These are phyloP conservation scores for Sugiyamaella boreocaroliniensis DNA, from an alignment of 805 yeast genomes.

Conservation along the genomic window DNA sequence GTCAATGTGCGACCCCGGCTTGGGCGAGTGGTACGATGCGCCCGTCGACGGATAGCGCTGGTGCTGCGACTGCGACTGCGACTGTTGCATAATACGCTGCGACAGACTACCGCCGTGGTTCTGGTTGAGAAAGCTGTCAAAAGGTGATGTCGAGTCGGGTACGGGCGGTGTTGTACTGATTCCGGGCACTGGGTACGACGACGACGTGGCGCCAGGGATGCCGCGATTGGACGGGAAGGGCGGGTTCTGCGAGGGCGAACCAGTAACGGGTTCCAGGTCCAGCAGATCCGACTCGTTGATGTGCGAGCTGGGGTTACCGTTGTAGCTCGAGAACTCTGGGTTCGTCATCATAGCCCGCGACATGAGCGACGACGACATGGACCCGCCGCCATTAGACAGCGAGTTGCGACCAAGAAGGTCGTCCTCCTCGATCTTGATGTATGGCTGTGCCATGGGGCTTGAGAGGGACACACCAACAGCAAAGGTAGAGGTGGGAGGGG, in stretches of 20 bases:
- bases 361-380: constrained; percentile 6
- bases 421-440: constrained; percentile 12
- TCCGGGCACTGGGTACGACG: background rate
- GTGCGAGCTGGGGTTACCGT: constrained; percentile 12
- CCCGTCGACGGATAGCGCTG: constrained; percentile 3
- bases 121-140: constrained; percentile 23
- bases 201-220: background rate
- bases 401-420: background rate
- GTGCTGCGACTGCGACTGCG: constrained; percentile 1
- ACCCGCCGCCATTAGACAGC: background rate
- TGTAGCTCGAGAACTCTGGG: constrained; percentile 14
- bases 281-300: constrained; percentile 23
- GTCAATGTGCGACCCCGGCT: constrained; percentile 20
- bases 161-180: constrained; percentile 24
- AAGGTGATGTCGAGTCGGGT: constrained; percentile 26
- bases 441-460: constrained; percentile 12
- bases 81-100: background rate
- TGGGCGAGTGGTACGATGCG: constrained; percentile 8
- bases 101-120: constrained; percentile 5
- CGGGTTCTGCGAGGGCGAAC: constrained; percentile 7
- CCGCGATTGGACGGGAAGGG: background rate
- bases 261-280: constrained; percentile 19
- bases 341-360: constrained; percentile 15
- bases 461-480: too few species aligned
- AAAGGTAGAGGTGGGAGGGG: background rate